phyloP scores from a whole-genome alignment of 805 yeast species.

The Wickerhamomyces ciferrii region DNA sequence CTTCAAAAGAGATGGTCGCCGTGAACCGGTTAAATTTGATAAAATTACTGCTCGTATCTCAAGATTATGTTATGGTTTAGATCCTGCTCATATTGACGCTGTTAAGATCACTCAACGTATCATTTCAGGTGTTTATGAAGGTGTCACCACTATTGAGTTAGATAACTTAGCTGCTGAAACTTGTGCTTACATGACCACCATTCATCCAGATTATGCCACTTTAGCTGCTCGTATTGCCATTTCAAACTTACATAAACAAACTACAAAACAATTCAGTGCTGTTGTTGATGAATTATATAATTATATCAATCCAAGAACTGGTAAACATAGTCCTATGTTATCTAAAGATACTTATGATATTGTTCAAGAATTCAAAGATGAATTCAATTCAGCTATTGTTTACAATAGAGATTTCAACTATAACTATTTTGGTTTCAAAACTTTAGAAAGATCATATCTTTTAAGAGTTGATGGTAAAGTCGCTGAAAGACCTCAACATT shows the following conservation, averaged over 20 bases:
- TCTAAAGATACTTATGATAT: slow-evolving; percentile 59
- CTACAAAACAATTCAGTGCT: slow-evolving; percentile 78
- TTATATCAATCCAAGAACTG: slow-evolving; percentile 80
- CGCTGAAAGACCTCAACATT: slow-evolving; percentile 90
- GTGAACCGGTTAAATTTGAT: slow-evolving; percentile 92
- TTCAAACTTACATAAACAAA: slow-evolving; percentile 90
- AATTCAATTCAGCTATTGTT: slow-evolving; percentile 67
- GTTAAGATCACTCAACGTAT: slow-evolving; percentile 95
- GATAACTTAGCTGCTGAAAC: slow-evolving; percentile 91
- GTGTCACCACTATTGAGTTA: slow-evolving; percentile 89
- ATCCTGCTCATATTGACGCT: slow-evolving; percentile 87
- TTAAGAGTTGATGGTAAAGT: slow-evolving; percentile 56
- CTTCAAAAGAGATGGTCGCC: slow-evolving; percentile 87
- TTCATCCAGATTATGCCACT: slow-evolving; percentile 96
- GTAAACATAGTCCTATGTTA: slow-evolving; percentile 51
- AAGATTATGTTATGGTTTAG: slow-evolving; percentile 91
- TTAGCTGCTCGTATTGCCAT: slow-evolving; percentile 95
- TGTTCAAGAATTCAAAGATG: slow-evolving; percentile 60
- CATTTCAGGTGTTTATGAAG: slow-evolving; percentile 93
- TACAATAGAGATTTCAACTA: slow-evolving; percentile 74
- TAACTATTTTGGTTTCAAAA: slow-evolving; percentile 86
- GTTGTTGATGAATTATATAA: slow-evolving; percentile 69
- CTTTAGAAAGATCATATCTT: slow-evolving; percentile 84
- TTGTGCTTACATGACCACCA: slow-evolving; percentile 95
- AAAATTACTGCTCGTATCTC: slow-evolving; percentile 94